Evolutionary conservation across 345 rosid species (phyloP), one percentile per base, ranked within the genome.

Genomic region (Turritis glabra): DNA sequence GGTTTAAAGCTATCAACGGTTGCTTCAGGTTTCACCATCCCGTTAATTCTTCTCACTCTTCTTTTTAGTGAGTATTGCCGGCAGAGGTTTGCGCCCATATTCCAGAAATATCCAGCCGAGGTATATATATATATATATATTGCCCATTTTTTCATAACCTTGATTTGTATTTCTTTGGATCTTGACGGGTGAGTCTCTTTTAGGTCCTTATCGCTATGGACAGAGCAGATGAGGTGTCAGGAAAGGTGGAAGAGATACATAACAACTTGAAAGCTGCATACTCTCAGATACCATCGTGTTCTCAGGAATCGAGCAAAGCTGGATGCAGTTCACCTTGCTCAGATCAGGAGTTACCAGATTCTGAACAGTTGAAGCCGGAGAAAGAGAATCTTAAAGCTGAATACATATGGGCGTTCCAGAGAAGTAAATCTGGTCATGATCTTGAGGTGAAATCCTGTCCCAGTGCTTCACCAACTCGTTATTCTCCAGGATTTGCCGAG

Each of bases 151-250:
- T 4, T 7, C 22, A 38, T 29, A 54, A 37, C 48, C 43, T 48
- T 38, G 50, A 40, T 33, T 56, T 46, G 25, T 22, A 21, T 56
- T 41, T 75, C 48, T 32, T 26, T 50, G 46, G 71, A 52, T 67
- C 61, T 79, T 75, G 70, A 79, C 67, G 70, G 32, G 55, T 65
- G 61, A 46, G 43, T 75, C 63, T 54, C 52, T 47, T 52, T 46
- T 76, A 91, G 99, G 77, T 83, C 68, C 89, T 95, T 23, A 82
- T 88, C 3, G 88, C 90, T 75, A 84, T 90, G 99, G 99, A 95
- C 88, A 80, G 84, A 75, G 80, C 72, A 51, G 96, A 95, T 62
- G 91, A 92, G 74, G 80, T 32, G 33, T 40, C 79, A 41, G 97
- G 90, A 81, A 84, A 72, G 62, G 59, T 79, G 75, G 86, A 84